A percentile compares a stretch with the other conserved stretches of the same genome.
These are phyloP conservation scores for Colletotrichum coccodes DNA, from an alignment of 2,329 filamentous ascomycete genomes.

Conservation along the genomic window DNA sequence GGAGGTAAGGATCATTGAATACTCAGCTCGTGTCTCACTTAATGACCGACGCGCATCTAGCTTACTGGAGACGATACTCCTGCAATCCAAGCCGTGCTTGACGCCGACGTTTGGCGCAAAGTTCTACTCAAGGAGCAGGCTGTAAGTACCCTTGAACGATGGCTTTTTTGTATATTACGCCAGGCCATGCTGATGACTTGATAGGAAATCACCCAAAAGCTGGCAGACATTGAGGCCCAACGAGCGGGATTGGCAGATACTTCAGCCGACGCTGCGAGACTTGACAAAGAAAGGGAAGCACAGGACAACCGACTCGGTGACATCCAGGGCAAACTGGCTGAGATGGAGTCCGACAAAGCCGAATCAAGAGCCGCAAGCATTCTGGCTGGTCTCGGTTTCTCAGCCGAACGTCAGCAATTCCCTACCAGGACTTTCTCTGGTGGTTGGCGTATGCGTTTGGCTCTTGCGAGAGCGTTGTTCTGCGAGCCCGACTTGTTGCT, in stretches of 20 bases:
- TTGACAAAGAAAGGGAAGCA: slow-evolving; percentile 89
- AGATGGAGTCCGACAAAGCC: slow-evolving; percentile 99
- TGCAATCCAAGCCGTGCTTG: slow-evolving; percentile 92
- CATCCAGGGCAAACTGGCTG: slow-evolving; percentile 88
- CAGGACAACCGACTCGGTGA: slow-evolving; percentile 92
- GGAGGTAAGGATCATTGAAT: slow-evolving; percentile 69
- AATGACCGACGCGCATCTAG: slow-evolving; percentile 53
- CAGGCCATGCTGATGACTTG: slow-evolving; percentile 45
- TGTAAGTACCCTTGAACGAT: slow-evolving; percentile 56
- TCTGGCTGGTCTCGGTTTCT: slow-evolving; percentile 96
- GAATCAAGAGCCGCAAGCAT: slow-evolving; percentile 96
- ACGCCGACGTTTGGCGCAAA: slow-evolving; percentile 99
- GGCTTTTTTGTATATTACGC: neutral
- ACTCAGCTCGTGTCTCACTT: neutral
- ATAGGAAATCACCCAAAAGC: slow-evolving; percentile 79
- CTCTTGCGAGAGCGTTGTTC: slow-evolving; percentile 93
- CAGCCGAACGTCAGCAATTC: slow-evolving; percentile 87
- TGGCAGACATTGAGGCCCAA: slow-evolving; percentile 81
- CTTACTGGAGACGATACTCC: slow-evolving; percentile 96
- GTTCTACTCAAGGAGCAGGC: slow-evolving; percentile 90
- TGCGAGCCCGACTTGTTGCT: slow-evolving; percentile 96
- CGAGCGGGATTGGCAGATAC: slow-evolving; percentile 88
- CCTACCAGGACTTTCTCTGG: slow-evolving; percentile 98
- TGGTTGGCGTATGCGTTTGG: slow-evolving; percentile 99
- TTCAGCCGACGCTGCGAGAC: slow-evolving; percentile 83